A percentile compares a stretch with the other conserved stretches of the same genome.
Evolutionary conservation across 1,284 basidiomycete species (phyloP).

Genomic region (Microbotryum lychnidis-dioicae): DNA sequence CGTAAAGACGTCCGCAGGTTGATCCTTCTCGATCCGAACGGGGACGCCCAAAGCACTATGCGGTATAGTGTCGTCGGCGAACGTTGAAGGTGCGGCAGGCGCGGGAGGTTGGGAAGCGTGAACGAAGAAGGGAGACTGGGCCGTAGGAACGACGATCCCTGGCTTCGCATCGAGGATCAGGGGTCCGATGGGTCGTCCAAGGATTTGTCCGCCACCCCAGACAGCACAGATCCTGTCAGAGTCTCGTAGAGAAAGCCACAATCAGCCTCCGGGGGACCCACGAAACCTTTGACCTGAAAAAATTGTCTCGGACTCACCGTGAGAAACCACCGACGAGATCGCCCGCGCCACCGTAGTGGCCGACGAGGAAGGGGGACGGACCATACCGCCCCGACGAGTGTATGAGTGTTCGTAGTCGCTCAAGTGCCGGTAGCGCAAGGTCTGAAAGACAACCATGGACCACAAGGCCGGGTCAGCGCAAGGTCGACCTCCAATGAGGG

Average conservation of each 20-base stretch:
- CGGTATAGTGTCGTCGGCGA: background rate
- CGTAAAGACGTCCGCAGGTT: slow-evolving; percentile 45
- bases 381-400: slow-evolving; percentile 80
- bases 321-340: slow-evolving; percentile 93
- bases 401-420: slow-evolving; percentile 63
- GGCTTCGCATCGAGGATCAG: slow-evolving; percentile 36
- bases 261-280: background rate
- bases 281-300: background rate
- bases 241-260: background rate
- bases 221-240: slow-evolving; percentile 65
- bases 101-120: slow-evolving; percentile 15
- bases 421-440: slow-evolving; percentile 47
- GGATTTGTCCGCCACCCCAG: slow-evolving; percentile 71
- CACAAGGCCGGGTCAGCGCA: background rate
- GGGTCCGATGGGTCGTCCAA: slow-evolving; percentile 54
- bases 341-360: slow-evolving; percentile 86
- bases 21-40: slow-evolving; percentile 25
- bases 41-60: slow-evolving; percentile 15
- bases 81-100: background rate
- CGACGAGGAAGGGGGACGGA: slow-evolving; percentile 79
- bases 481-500: background rate
- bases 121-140: slow-evolving; percentile 14
- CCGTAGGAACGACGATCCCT: slow-evolving; percentile 8
- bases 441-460: slow-evolving; percentile 5
- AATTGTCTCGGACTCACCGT: slow-evolving; percentile 38